Percentiles rank a stretch among this genome's conserved stretches.
These are phyloP conservation scores for Metschnikowia bowlesiae DNA, from an alignment of 805 yeast genomes.

Conservation along the genomic window DNA sequence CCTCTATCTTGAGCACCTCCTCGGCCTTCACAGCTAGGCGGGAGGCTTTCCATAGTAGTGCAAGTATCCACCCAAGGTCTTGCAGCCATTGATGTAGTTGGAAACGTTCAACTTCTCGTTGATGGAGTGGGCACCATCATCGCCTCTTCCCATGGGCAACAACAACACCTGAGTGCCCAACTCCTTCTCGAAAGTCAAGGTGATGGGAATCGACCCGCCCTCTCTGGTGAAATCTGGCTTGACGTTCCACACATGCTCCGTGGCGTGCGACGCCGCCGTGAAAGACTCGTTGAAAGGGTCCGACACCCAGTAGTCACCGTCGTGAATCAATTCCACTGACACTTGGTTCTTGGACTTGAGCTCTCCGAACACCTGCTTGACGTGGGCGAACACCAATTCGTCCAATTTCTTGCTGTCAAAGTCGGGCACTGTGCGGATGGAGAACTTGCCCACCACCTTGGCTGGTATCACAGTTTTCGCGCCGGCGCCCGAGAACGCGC, in stretches of 20 bases:
- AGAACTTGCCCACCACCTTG: constrained; percentile 88
- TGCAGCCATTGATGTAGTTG: constrained; percentile 90
- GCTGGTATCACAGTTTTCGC: constrained; percentile 99
- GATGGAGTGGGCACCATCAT: constrained; percentile 98
- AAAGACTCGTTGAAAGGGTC: constrained; percentile 91
- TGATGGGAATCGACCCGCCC: constrained; percentile 98
- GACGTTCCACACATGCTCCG: constrained; percentile 89
- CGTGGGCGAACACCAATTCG: constrained; percentile 67
- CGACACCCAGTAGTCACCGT: constrained; percentile 94
- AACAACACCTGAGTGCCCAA: constrained; percentile 81
- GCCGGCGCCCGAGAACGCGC: constrained; percentile 92
- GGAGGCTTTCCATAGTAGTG: constrained; percentile 60
- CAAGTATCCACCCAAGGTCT: constrained; percentile 88
- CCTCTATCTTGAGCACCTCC: too few species aligned
- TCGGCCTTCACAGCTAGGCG: background rate
- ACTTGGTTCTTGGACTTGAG: constrained; percentile 74
- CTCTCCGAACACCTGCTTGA: constrained; percentile 58
- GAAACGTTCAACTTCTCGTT: constrained; percentile 88
- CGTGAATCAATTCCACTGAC: constrained; percentile 77
- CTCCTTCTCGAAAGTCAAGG: constrained; percentile 85
- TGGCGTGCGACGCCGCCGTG: constrained; percentile 92
- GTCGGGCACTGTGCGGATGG: constrained; percentile 96
- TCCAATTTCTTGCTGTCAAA: constrained; percentile 78
- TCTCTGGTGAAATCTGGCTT: constrained; percentile 98
- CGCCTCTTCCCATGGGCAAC: constrained; percentile 98